These are phyloP conservation scores for Monilinia laxa DNA, from an alignment of 2,329 filamentous ascomycete species.

Conservation along the genomic window DNA sequence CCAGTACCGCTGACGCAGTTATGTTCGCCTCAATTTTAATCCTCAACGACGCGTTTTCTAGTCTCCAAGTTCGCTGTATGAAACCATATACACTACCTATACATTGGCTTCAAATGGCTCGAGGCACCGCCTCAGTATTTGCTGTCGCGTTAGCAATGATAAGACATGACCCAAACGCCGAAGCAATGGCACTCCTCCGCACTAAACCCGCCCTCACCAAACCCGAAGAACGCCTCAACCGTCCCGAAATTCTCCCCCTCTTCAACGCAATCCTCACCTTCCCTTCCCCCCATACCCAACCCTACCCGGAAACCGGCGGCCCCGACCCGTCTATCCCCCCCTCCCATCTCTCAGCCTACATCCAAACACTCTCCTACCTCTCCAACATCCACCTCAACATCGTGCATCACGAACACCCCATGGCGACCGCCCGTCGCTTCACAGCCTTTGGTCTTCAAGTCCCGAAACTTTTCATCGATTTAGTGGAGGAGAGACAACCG, in stretches of 20 bases:
- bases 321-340: slow-evolving; percentile 18
- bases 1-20: slow-evolving; percentile 25
- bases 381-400: slow-evolving; percentile 19
- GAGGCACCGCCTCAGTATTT: slow-evolving; percentile 27
- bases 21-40: slow-evolving; percentile 28
- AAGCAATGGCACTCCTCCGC: slow-evolving; percentile 24
- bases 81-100: slow-evolving; percentile 29
- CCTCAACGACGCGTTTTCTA: slow-evolving; percentile 27
- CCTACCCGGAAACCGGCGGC: background rate
- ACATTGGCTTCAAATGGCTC: slow-evolving; percentile 26
- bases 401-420: slow-evolving; percentile 17
- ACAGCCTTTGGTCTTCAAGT: slow-evolving; percentile 26
- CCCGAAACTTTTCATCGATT: slow-evolving; percentile 27
- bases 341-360: slow-evolving; percentile 16
- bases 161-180: slow-evolving; percentile 21
- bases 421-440: slow-evolving; percentile 24
- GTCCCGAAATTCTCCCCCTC: slow-evolving; percentile 7
- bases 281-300: slow-evolving; percentile 4
- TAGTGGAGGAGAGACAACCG: slow-evolving; percentile 25
- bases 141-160: slow-evolving; percentile 21
- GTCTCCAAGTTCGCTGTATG: slow-evolving; percentile 26
- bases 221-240: slow-evolving; percentile 19
- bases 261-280: slow-evolving; percentile 18
- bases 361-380: slow-evolving; percentile 16
- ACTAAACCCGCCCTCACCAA: slow-evolving; percentile 20